These are phyloP conservation scores for Pseudonectria foliicola DNA, from an alignment of 2,329 filamentous ascomycete species.

Conservation along the genomic window DNA sequence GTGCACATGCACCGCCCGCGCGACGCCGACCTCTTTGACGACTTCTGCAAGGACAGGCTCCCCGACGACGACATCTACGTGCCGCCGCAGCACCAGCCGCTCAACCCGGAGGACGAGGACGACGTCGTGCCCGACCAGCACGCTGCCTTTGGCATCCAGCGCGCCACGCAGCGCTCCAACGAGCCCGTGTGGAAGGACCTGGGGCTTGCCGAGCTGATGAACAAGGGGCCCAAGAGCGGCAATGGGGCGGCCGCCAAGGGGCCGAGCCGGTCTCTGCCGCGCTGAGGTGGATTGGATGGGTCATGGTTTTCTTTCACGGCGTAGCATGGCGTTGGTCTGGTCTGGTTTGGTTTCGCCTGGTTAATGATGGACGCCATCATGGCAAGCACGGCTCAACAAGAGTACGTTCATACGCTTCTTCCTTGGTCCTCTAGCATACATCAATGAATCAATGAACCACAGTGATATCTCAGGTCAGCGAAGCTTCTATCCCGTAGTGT, in stretches of 20 bases:
- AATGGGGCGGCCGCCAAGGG: constrained; percentile 16
- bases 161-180: constrained; percentile 64
- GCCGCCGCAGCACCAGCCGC: constrained; percentile 68
- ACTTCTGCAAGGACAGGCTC: constrained; percentile 63
- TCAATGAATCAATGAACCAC: no score
- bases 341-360: background rate
- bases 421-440: no score
- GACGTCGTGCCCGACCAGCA: constrained; percentile 85
- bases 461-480: no score
- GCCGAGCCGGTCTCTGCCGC: constrained; percentile 12
- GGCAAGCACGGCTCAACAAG: no score
- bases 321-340: constrained; percentile 12
- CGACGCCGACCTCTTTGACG: constrained; percentile 73
- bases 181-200: constrained; percentile 76
- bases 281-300: constrained; percentile 2
- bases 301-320: constrained; percentile 1
- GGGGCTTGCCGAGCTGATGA: constrained; percentile 64
- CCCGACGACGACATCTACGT: constrained; percentile 78
- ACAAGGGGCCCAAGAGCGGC: constrained; percentile 42
- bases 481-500: no score
- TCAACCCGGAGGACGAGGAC: constrained; percentile 84
- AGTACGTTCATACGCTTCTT: no score
- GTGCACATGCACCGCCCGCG: constrained; percentile 66
- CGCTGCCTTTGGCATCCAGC: constrained; percentile 77
- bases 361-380: no score